Base-by-base conservation (phyloP, 2,329 filamentous ascomycete genomes). In the Talaromyces atroroseus region DNA sequence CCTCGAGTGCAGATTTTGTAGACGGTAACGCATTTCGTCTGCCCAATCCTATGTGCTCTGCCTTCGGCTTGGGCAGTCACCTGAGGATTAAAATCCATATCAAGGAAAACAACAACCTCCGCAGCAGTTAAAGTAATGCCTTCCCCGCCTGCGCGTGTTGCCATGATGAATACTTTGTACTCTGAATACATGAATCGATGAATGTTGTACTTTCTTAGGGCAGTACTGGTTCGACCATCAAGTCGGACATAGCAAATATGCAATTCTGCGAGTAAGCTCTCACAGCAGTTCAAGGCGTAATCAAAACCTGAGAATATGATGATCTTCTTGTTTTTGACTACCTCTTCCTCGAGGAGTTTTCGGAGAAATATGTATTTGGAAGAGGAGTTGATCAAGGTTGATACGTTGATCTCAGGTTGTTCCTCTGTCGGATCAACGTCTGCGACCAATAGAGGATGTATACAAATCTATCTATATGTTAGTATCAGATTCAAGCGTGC, bases 241-340 rank as follows among this genome's bases (percentile, higher is more conserved):
- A 83, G 67, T 6, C 80, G 72, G 1, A 78, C 10, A 42, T 12
- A 26, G 6, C 26, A 1, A 66, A 59, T 77, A 76, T 16, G 73
- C 72, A 66, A 81, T 79, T 0, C 65, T 42, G 3, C 66, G 1
- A 83, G 62, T 0, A 83, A 68, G 53, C 82, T 79, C 55, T 83
- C 80, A 38, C 76, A 78, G 20, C 77, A 74, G 58, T 82, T 74
- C 0, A 83, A 69, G 3, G 77, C 79, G 11, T 69, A 68, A 0
- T 78, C 81, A 57, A 82, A 83, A 2, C 78, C 74, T 0, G 80
- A 81, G 58, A 84, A 83, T n/a, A 83, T 79, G 5, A 83, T 66
- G 0, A 83, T 70, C 59, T 83, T 83, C 38, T 54, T 59, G 23
- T 64, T 51, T 1, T 38, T 54, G 1, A 64, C 40, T 1, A 68